A percentile compares a stretch with the other conserved stretches of the same genome.
These are phyloP conservation scores for Lojkania enalia DNA, from an alignment of 2,329 filamentous ascomycete genomes.

Conservation along the genomic window DNA sequence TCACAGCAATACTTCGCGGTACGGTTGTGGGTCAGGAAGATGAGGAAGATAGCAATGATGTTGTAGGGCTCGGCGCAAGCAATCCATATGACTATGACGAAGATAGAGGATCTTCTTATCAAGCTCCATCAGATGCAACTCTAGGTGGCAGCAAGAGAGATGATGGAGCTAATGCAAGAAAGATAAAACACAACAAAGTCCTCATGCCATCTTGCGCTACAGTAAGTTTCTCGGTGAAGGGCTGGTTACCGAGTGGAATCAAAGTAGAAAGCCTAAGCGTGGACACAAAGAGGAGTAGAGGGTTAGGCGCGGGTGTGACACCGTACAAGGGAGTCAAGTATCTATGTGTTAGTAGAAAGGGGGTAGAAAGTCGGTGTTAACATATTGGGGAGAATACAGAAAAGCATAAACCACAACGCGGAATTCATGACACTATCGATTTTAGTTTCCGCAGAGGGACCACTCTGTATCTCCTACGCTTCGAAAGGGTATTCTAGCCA, in stretches of 20 bases:
- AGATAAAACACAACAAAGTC: conserved; percentile 59
- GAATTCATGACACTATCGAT: too few relatives aligned
- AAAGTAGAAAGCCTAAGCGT: conserved; percentile 65
- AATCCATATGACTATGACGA: conserved; percentile 40
- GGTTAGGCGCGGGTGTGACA: conserved; percentile 83
- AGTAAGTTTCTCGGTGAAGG: conserved; percentile 58
- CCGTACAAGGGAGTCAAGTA: conserved; percentile 99
- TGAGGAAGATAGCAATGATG: conserved; percentile 49
- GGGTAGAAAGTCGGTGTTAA: conserved; percentile 50
- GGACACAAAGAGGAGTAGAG: conserved; percentile 77
- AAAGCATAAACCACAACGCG: too few relatives aligned
- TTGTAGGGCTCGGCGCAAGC: conserved; percentile 20
- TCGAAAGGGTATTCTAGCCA: too few relatives aligned
- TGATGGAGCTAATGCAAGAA: conserved; percentile 53
- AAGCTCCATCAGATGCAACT: conserved; percentile 23
- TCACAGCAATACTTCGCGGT: conserved; percentile 75
- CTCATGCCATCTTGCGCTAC: conserved; percentile 55
- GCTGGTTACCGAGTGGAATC: conserved; percentile 67
- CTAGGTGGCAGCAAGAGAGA: conserved; percentile 24
- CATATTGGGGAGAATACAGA: neutral
- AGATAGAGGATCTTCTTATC: conserved; percentile 28
- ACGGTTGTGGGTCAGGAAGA: conserved; percentile 70
- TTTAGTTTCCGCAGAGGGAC: too few relatives aligned
- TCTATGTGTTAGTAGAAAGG: conserved; percentile 69
- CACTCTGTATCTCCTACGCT: too few relatives aligned